Evolutionary conservation across 106 monocot species (phyloP), one percentile per base, ranked within the genome.

Genomic region (Iris macrosiphon): DNA sequence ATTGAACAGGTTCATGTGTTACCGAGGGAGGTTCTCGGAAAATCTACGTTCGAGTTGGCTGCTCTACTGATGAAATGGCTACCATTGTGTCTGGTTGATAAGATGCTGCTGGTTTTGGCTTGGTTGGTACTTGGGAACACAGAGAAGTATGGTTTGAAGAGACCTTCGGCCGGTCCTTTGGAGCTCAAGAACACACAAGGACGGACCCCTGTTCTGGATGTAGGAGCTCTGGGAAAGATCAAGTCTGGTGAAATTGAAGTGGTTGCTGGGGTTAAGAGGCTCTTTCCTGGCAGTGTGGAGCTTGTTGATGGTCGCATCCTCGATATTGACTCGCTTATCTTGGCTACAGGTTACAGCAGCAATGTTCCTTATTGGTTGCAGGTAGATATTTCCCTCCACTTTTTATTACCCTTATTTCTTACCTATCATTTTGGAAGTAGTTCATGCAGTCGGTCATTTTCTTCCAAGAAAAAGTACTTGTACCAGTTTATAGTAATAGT

Each of bases 341-440:
- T 71, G 35, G 71, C 71, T 19, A 71, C 71, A 1, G 71, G 71
- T 3, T 71, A 71, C 62, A 32, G 55, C 54, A 71, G 71, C 55
- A 71, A 71, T 24, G 71, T 71, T 55, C 62, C 62, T 47, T 71
- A 30, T 4, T 71, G 71, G 71, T 39, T 71, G 17, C 71, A 71
- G 62, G 71, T 55, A 71, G n/a, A n/a, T n/a, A n/a, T n/a, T n/a
- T n/a, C n/a, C n/a, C n/a, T n/a, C n/a, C n/a, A 48, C 6, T 11
- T 23, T n/a, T n/a, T n/a, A n/a, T n/a, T n/a, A n/a, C n/a, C n/a
- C n/a, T n/a, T n/a, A 58, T 40, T 37, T 58, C 26, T 46, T 46
- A 46, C 20, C 7, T 46, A 46, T 46, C 20, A 46, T 13, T 46
- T 0, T 46, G 7, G 0, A 7, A 17, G 17, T 1, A 17, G 7